Evolutionary conservation across 805 yeast genomes (phyloP), one percentile per base, ranked within the genome.

Genomic region (Candida nemodendra): DNA sequence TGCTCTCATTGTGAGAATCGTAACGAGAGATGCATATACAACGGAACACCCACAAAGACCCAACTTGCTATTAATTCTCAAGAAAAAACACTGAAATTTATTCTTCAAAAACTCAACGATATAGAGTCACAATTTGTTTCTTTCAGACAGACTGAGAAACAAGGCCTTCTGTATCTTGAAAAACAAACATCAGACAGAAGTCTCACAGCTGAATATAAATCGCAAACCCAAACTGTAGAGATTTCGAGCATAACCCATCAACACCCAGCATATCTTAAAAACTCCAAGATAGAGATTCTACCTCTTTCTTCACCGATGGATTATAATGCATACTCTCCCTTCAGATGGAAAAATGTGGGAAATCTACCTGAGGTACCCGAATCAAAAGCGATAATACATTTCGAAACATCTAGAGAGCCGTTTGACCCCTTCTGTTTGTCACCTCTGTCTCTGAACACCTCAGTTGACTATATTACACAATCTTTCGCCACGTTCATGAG

Each of bases 281-380:
- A n/a, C n/a, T n/a, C n/a, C n/a, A n/a, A n/a, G n/a, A n/a, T n/a
- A n/a, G n/a, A n/a, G n/a, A n/a, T n/a, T n/a, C n/a, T n/a, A n/a
- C 18, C 32, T 14, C 32, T 29, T 29, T 29, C 19, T 16, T 14
- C 32, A 15, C 29, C 29, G 8, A 12, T 15, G 11, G 32, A 29
- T 18, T 29, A 29, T 19, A 29, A 19, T 29, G 9, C 18, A 7
- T 29, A 29, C 32, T 29, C 32, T 7, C 32, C 32, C 9, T 17
- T 29, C 11, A 29, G 18, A 29, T 29, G 32, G 32, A 14, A 12
- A 16, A 29, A 29, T 17, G n/a, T 26, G 8, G 16, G 16, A 8
- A 7, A 13, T 8, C 16, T 26, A 7, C 18, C 32, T 29, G 18
- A 8, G 8, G 16, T 29, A 14, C 32, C 16, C n/a, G 29, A 21